Evolutionary conservation across 83 land plant genomes (phyloP).

Genomic region (Picea abies): DNA sequence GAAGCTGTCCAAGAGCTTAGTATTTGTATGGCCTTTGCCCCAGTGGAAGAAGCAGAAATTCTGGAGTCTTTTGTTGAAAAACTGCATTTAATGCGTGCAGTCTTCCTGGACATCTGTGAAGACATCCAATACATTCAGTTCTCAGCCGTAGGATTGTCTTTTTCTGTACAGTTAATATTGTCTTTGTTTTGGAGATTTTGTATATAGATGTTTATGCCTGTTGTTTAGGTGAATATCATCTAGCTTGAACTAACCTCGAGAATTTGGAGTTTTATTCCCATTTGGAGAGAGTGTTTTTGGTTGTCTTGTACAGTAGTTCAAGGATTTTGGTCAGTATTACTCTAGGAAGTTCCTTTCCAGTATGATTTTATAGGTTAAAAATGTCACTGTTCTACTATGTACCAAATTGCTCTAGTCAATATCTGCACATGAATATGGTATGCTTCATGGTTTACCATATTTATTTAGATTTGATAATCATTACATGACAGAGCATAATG

Average conservation of each 20-base stretch:
- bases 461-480: background rate
- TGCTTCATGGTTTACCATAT: background rate
- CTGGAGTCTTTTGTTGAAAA: conserved; percentile 74
- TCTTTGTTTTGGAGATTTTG: background rate
- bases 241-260: background rate
- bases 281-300: background rate
- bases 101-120: conserved; percentile 50
- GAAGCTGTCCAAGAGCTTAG: conserved; percentile 85
- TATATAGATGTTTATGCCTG: background rate
- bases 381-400: background rate
- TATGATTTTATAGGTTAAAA: background rate
- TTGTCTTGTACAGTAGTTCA: background rate
- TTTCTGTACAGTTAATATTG: background rate
- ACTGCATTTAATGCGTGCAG: conserved; percentile 60
- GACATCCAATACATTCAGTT: background rate
- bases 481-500: background rate
- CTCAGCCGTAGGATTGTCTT: background rate
- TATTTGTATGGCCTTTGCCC: conserved; percentile 83
- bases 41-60: conserved; percentile 58
- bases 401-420: background rate
- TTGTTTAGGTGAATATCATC: background rate
- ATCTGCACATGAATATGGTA: background rate
- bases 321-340: background rate
- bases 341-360: background rate
- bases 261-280: background rate